These are phyloP conservation scores for Hyphopichia fennica DNA, from an alignment of 1,139 yeast species.

Conservation along the genomic window DNA sequence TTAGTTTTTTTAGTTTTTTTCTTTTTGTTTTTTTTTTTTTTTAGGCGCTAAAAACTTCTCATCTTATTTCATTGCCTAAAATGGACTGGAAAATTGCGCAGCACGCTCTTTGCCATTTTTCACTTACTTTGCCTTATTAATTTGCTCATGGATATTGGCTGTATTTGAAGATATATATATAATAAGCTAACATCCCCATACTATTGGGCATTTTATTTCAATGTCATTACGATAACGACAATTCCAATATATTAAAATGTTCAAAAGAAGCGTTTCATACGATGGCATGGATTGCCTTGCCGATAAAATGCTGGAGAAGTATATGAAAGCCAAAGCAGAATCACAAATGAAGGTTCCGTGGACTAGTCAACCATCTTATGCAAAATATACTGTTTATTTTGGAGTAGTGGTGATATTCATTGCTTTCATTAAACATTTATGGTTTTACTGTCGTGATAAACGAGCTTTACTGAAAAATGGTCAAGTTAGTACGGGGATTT, in stretches of 20 bases:
- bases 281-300: constrained; percentile 50
- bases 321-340: constrained; percentile 16
- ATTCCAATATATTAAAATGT: not conserved
- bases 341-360: constrained; percentile 45
- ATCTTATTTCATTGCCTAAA: constrained; percentile 1
- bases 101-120: not conserved
- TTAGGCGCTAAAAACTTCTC: not conserved
- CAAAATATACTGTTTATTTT: constrained; percentile 47
- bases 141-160: constrained; percentile 4
- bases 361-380: constrained; percentile 41
- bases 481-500: constrained; percentile 8
- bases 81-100: constrained; percentile 3
- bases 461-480: constrained; percentile 18
- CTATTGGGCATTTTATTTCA: too few relatives aligned
- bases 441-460: constrained; percentile 37
- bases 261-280: constrained; percentile 18
- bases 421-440: constrained; percentile 38
- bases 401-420: constrained; percentile 37
- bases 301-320: constrained; percentile 32
- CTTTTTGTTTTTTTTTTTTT: too few relatives aligned
- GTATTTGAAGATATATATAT: not conserved
- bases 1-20: too few relatives aligned
- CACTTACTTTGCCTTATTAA: not conserved
- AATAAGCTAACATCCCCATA: not conserved
- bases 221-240: not conserved